Conservation (phyloP, 2,329 filamentous ascomycete species). For the Pleurostoma richardsiae region DNA sequence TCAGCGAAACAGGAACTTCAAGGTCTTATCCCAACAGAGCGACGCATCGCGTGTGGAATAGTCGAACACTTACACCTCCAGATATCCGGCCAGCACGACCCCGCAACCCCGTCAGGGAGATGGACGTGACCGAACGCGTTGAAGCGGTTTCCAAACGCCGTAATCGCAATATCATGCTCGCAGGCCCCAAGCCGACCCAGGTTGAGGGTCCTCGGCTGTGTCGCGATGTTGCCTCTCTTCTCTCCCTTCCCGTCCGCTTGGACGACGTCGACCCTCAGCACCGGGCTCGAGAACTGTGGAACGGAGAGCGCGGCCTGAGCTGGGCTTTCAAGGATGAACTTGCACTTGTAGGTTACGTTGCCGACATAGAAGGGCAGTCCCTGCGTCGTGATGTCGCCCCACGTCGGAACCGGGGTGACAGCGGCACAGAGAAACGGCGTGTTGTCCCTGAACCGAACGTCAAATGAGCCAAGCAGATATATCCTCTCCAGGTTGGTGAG, state of each 20-base stretch:
- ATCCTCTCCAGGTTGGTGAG: conserved; percentile 21
- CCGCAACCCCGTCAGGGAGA: conserved; percentile 12
- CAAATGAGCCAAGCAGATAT: conserved; percentile 21
- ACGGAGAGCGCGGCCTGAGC: conserved; percentile 6
- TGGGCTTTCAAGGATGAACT: not conserved
- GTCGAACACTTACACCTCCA: conserved; percentile 3
- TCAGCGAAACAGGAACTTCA: too few relatives aligned
- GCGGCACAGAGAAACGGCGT: conserved; percentile 4
- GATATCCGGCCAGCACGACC: conserved; percentile 6
- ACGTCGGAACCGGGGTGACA: conserved; percentile 8
- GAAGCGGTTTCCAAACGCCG: conserved; percentile 19
- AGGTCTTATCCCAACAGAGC: too few relatives aligned
- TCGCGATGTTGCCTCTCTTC: conserved; percentile 4
- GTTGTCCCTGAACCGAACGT: conserved; percentile 11
- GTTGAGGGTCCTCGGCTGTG: too few relatives aligned
- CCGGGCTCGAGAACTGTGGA: conserved; percentile 15
- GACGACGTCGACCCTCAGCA: conserved; percentile 12
- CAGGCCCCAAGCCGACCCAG: too few relatives aligned
- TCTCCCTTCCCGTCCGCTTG: conserved; percentile 5
- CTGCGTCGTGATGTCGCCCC: conserved; percentile 18
- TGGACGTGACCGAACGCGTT: conserved; percentile 21
- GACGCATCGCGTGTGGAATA: too few relatives aligned
- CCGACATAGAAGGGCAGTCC: conserved; percentile 22
- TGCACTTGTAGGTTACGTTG: conserved; percentile 16
- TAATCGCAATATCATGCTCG: conserved; percentile 6